Evolutionary conservation across 1,139 yeast species (phyloP), one percentile per base, ranked within the genome.

Genomic region (Kurtzmaniella quercitrusa): DNA sequence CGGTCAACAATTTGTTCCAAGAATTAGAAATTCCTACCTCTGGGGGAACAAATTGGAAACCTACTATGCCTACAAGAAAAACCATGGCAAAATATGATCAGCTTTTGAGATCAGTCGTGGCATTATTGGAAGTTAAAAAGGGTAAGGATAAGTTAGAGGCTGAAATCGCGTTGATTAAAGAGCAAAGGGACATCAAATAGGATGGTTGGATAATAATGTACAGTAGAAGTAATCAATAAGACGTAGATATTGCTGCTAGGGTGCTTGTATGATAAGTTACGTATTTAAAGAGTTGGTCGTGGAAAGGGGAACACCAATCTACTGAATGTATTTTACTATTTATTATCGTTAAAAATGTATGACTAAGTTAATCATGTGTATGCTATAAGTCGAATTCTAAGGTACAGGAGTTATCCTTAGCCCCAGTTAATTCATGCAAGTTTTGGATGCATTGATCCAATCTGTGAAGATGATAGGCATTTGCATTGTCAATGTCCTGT

Each of bases 141-240:
- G 96, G 89, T 43, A 80, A 81, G 34, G 98, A 93, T 62, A 90
- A 90, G 64, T 68, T 90, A 17, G 94, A 88, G 50, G 81, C 95
- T 1, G 97, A 90, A 54, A 75, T 85, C 41, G 73, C 75, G 48
- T 75, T 87, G 50, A 73, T 82, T 27, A 77, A 77, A 55, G 68
- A 74, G 48, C 79, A 73, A 54, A 62, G 73, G 41, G 75, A 71
- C 4, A 53, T 66, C 17, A 62, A 65, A 45, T 63, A 46, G 45
- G 31, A 23, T n/a, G 31, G 31, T 11, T 27, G 10, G 31, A 11
- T 34, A 18, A 37, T 33, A 15, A 41, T 39, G 36, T 47, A 42
- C 42, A 31, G 40, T 21, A 33, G 7, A 25, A 19, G 19, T 9
- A n/a, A n/a, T 6, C 27, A 37, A 8, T 19, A 16, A 38, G 6